Base-by-base conservation (phyloP, 129 eudicot species). In the Rutidosis leptorrhynchoides region DNA sequence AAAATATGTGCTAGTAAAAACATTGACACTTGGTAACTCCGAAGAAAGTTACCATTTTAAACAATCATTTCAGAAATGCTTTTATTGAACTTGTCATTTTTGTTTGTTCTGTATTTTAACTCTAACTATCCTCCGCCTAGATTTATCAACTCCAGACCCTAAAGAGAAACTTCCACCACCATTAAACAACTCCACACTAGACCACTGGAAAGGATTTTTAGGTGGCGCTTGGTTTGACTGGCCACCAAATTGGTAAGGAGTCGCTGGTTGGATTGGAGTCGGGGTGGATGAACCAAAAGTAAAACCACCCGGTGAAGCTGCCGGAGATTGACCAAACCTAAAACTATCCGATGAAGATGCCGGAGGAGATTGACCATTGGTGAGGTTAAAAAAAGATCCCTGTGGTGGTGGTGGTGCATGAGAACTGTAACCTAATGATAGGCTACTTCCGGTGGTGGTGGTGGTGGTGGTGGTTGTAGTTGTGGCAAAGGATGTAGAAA, bases 141-240 rank as follows among this genome's bases (percentile, higher is more conserved):
- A 73, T 78, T 87, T 94, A 55, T 94, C 97, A 14, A 87, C 88
- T 5, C 82, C 83, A 3, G 91, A 75, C 25, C 99, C 99, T 77
- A 94, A 70, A 3, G 99, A 94, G 74, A 94, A 94, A 73, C 95
- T 86, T 19, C 95, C 95, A 21, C 95, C 97, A 33, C 75, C 80
- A 76, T 77, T 82, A 32, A 82, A 81, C n/a, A n/a, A n/a, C 64
- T 87, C 96, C 16, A 81, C 59, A 71, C 99, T 93, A 1, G 99
- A 84, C 22, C 86, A 82, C 77, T 84, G 97, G 65, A 89, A 89
- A 2, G 87, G 92, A 67, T 73, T 83, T 67, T 69, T 89, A 33
- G 79, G 67, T 15, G 77, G 61, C 27, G 64, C 75, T 73, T 64
- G 88, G 72, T 61, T 82, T 32, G 48, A 88, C 69, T 77, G 99